Base-by-base conservation (phyloP, 495 filamentous ascomycete species). In the Xylaria intraflava region DNA sequence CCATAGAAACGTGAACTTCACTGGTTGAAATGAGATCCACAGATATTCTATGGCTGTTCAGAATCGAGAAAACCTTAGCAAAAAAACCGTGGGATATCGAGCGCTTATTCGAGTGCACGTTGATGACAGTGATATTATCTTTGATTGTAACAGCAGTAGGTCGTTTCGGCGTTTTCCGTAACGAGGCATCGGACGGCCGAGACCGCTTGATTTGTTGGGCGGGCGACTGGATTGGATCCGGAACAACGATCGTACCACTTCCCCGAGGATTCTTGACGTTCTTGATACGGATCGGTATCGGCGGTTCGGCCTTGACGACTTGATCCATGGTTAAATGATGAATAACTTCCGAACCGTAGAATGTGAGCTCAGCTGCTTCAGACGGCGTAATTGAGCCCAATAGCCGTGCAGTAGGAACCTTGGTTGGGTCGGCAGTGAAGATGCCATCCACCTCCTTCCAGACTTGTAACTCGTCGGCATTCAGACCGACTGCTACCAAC, bases 321-420 rank as follows among this genome's bases (percentile, higher is more conserved):
- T 96, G 93, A 71, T 98, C 90, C 89, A 98, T 97, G 49, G 93
- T 98, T 64, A 96, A 86, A 45, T 93, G 93, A 62, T 98, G 93
- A 58, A 98, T 96, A 59, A 98, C 93, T 67, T 95, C 89, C 16
- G 88, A 90, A 56, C 90, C 90, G 66, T 94, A 95, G 64, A 93
- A 95, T 9, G 90, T 95, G 58, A 95, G 76, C 65, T 95, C 90
- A 6, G 90, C 88, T 6, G 90, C 90, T 62, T 96, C 90, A 30
- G 88, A 81, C 0, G 90, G 90, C 1, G 89, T 90, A 64, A 96
- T 91, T 16, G 82, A 79, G 1, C 81, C 66, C 33, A 96, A 74
- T 17, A 95, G 77, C 40, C 82, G 75, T 11, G 90, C 90, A 3
- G 89, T 90, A 0, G 89, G 89, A 20, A 96, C 89, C 64, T 94